phyloP scores from a whole-genome alignment of 177 flowering plant genomes.

The Tripterygium wilfordii region DNA sequence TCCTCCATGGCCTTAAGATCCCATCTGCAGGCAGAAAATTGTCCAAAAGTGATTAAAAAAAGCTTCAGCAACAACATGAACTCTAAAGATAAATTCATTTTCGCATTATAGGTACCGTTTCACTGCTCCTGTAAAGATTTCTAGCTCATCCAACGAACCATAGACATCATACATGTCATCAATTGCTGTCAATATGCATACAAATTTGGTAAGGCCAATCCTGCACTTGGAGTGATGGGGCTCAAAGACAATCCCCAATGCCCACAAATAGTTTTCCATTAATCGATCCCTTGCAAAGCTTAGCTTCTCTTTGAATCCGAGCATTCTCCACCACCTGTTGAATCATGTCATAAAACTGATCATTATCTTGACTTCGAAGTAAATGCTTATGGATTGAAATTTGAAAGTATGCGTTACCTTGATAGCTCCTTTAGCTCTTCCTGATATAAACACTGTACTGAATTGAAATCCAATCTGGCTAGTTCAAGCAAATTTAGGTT shows the following conservation, averaged over 20 bases:
- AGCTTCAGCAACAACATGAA: too few species aligned
- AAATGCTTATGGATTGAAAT: too few species aligned
- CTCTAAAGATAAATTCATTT: too few species aligned
- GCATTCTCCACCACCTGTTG: slow-evolving; percentile 31
- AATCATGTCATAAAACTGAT: neutral
- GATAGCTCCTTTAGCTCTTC: neutral
- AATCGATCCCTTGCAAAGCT: slow-evolving; percentile 21
- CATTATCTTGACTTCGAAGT: too few species aligned
- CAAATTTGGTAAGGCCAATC: slow-evolving; percentile 18
- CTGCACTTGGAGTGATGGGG: slow-evolving; percentile 23
- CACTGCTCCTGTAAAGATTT: slow-evolving; percentile 23
- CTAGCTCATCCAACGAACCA: slow-evolving; percentile 28
- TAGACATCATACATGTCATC: slow-evolving; percentile 35
- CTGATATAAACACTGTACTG: neutral
- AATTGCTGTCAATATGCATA: slow-evolving; percentile 14
- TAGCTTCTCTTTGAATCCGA: slow-evolving; percentile 17
- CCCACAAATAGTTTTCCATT: slow-evolving; percentile 28
- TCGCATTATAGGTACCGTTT: too few species aligned
- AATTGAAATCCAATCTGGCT: neutral
- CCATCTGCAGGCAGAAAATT: slow-evolving; percentile 25
- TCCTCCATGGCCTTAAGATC: slow-evolving; percentile 9
- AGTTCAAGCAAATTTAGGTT: neutral
- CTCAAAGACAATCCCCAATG: slow-evolving; percentile 12
- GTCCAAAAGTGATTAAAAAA: too few species aligned
- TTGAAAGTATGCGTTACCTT: too few species aligned